Evolutionary conservation across 352 stramenopile species (phyloP), one percentile per base, ranked within the genome.

Genomic region (Stephanocyclus meneghinianus): DNA sequence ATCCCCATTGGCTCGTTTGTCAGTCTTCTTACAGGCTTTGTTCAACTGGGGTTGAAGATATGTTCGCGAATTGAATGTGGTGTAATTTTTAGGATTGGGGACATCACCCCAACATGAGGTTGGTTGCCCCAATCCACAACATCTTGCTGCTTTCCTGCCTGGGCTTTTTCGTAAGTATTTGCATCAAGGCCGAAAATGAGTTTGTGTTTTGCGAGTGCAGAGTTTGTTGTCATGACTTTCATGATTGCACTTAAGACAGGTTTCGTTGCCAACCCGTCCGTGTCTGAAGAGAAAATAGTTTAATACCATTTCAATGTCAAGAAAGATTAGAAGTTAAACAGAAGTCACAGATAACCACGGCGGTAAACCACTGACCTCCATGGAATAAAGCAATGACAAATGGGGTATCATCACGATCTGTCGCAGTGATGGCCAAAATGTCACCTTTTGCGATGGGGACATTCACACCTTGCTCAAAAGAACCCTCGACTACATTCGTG

Each of bases 181-280:
- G 91, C 92, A 85, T 96, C 92, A 59, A 96, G 74, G 32, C 92
- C 92, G 86, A 95, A 96, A 26, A 96, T 59, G 15, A 96, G 84
- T 53, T 82, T 84, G 55, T 92, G 84, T 18, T 55, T 74, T 1
- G 71, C 45, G 29, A 83, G 65, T 30, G 73, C 51, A 35, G 75
- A 69, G 51, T 92, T 84, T 0, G 72, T 77, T 30, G 61, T 57
- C 72, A 94, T 88, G 18, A 84, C 83, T 45, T 92, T 86, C 9
- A 91, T 69, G 32, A 95, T 79, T 21, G 91, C 92, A 61, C 82
- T 81, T 5, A 94, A 40, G 15, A 95, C 92, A 29, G 91, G 92
- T 40, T 92, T 94, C 5, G 90, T 95, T 42, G 90, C 90, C 0
- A 95, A 74, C 30, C 92, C 92, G 81, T 95, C 94, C 0, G 92